A percentile compares a stretch with the other conserved stretches of the same genome.
phyloP scores from a whole-genome alignment of 305 asterid genomes.

The Plantago rigida region DNA sequence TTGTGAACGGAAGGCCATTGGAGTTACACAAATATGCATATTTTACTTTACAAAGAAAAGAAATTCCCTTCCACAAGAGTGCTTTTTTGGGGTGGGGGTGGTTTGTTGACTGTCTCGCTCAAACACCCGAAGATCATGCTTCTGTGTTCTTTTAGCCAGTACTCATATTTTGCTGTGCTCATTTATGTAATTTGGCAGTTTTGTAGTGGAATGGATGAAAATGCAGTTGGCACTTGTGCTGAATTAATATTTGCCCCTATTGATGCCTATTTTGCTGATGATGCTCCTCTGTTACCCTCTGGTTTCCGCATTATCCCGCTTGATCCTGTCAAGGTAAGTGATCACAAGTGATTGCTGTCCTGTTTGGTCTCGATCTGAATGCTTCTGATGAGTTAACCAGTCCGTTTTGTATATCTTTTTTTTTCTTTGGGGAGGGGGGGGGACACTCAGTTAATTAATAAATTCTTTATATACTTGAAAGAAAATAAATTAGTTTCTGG shows the following conservation, averaged over 20 bases:
- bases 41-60: too few species aligned
- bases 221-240: conserved; percentile 77
- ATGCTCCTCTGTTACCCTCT: conserved; percentile 87
- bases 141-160: too few species aligned
- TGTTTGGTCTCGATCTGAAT: background rate
- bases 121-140: too few species aligned
- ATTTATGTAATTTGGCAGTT: conserved; percentile 40
- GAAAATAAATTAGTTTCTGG: too few species aligned
- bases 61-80: too few species aligned
- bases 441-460: too few species aligned
- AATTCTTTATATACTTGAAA: too few species aligned
- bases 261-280: conserved; percentile 88
- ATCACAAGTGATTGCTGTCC: conserved; percentile 18
- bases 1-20: too few species aligned
- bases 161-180: background rate
- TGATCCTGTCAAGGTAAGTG: conserved; percentile 64
- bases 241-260: conserved; percentile 96
- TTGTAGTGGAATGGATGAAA: conserved; percentile 89
- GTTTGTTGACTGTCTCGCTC: too few species aligned
- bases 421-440: too few species aligned
- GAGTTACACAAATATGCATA: too few species aligned
- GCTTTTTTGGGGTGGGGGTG: too few species aligned
- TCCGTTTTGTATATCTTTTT: background rate
- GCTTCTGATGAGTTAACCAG: background rate
- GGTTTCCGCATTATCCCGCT: conserved; percentile 92